A percentile compares a stretch with the other conserved stretches of the same genome.
These are phyloP conservation scores for Penicillium concentricum DNA, from an alignment of 2,329 filamentous ascomycete species.

Conservation along the genomic window DNA sequence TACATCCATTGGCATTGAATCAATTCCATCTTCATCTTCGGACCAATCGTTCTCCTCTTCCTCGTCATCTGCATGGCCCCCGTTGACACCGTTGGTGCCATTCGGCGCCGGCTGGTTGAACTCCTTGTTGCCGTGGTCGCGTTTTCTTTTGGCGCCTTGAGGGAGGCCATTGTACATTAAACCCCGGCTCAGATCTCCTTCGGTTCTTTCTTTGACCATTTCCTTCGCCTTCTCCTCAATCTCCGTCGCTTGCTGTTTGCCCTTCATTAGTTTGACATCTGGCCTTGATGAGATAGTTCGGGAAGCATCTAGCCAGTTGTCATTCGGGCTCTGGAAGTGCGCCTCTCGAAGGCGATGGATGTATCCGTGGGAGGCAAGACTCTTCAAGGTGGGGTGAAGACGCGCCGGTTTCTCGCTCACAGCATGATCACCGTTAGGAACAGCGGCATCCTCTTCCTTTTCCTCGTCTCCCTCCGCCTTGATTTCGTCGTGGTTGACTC, in stretches of 20 bases:
- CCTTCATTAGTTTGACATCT: conserved; percentile 37
- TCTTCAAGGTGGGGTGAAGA: conserved; percentile 40
- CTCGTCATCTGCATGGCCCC: conserved; percentile 27
- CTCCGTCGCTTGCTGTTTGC: conserved; percentile 38
- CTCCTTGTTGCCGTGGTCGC: conserved; percentile 19
- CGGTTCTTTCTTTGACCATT: conserved; percentile 34
- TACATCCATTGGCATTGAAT: conserved; percentile 41
- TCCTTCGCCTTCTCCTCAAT: conserved; percentile 29
- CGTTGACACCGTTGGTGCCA: conserved; percentile 28
- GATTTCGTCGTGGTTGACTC: conserved; percentile 23
- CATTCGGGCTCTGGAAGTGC: conserved; percentile 43
- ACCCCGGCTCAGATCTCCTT: conserved; percentile 36
- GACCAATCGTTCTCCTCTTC: conserved; percentile 39
- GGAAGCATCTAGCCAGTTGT: conserved; percentile 41
- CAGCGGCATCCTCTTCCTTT: conserved; percentile 44
- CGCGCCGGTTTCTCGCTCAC: conserved; percentile 22
- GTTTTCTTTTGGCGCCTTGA: conserved; percentile 36
- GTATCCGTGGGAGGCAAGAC: conserved; percentile 43
- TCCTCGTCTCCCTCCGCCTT: conserved; percentile 18
- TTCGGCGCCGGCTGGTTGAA: conserved; percentile 18
- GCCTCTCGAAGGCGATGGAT: conserved; percentile 41
- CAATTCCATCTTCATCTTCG: conserved; percentile 36
- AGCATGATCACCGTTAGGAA: conserved; percentile 26
- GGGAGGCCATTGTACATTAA: conserved; percentile 34
- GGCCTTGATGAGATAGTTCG: conserved; percentile 31